Base-by-base conservation (phyloP, 345 rosid genomes). In the Arabis hirsuta region DNA sequence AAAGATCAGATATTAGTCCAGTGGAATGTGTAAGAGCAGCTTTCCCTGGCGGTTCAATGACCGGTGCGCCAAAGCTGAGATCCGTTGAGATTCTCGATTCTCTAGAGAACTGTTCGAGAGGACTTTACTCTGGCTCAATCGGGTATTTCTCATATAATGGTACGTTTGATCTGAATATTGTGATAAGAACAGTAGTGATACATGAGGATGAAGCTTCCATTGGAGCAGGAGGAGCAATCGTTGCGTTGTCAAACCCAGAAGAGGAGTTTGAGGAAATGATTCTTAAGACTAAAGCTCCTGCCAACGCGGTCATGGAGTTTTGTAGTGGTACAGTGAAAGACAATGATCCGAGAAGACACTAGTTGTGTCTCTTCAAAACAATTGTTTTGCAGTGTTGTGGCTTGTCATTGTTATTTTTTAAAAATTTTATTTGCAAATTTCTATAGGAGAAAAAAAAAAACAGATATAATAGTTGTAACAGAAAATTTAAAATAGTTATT, bases 11-110 rank as follows among this genome's bases (percentile, higher is more conserved):
- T 27, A 68, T 87, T 9, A 88, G 82, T 39, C 88, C 96, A 22
- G 82, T 88, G 2, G 90, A 85, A 45, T 91, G 93, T 31, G 86
- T 95, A 4, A 81, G 78, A 80, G 96, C 96, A 56, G 98, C 98
- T 47, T 95, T 90, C 78, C 98, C 98, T 0, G 99, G 99, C 1
- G 96, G 98, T 29, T 95, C 99, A 36, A 95, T 95, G 99, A 95
- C 96, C 0, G 99, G 99, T 54, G 99, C 99, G 1, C 99, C 99
- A 1, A 95, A 95, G 79, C 78, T 90, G 77, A 84, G 99, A 77
- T 95, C 99, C 2, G 88, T 91, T 67, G 96, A 91, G 67, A 81
- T 95, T 67, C 85, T 95, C 3, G 97, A 95, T 71, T 87, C 90
- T 43, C 69, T 95, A 6, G 97, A 95, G 65, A 84, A 80, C 65